Percentiles rank a stretch among this genome's conserved stretches.
Evolutionary conservation across 2,329 filamentous ascomycete species (phyloP).

Genomic region (Cytospora mali): DNA sequence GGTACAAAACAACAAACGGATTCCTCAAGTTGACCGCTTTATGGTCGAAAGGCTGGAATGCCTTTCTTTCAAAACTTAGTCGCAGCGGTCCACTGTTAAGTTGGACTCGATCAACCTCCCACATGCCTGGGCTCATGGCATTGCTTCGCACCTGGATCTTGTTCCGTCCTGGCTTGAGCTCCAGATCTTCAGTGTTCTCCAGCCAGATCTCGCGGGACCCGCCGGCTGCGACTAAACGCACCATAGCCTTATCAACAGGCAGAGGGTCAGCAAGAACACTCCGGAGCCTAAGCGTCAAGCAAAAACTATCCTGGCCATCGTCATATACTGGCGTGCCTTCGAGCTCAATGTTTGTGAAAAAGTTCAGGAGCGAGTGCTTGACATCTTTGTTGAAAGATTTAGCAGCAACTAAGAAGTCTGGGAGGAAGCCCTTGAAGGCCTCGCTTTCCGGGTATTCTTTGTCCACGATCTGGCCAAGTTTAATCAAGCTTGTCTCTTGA

Average conservation of each 20-base stretch:
- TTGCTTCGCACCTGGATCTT: conserved; percentile 49
- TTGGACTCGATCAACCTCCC: conserved; percentile 72
- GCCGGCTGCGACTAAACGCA: conserved; percentile 62
- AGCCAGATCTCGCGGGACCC: conserved; percentile 60
- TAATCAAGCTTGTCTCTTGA: conserved; percentile 42
- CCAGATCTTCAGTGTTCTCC: conserved; percentile 39
- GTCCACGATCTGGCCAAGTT: conserved; percentile 31
- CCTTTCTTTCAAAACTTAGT: conserved; percentile 66
- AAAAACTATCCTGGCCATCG: conserved; percentile 73
- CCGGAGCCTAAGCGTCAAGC: conserved; percentile 66
- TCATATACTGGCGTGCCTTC: conserved; percentile 71
- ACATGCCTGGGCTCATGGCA: conserved; percentile 70
- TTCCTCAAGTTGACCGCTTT: conserved; percentile 57
- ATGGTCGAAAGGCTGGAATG: conserved; percentile 49
- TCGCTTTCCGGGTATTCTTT: conserved; percentile 39
- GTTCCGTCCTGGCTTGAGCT: conserved; percentile 58
- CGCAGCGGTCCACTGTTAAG: conserved; percentile 65
- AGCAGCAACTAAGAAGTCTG: conserved; percentile 50
- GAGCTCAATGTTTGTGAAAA: conserved; percentile 72
- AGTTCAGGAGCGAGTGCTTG: conserved; percentile 68
- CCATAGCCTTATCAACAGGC: conserved; percentile 63
- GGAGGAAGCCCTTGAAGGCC: conserved; percentile 51
- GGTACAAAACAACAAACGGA: conserved; percentile 72
- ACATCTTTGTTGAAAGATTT: conserved; percentile 58
- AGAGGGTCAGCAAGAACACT: conserved; percentile 75